Evolutionary conservation across 2,329 filamentous ascomycete species (phyloP).

Genomic region (Nothopassalora personata): DNA sequence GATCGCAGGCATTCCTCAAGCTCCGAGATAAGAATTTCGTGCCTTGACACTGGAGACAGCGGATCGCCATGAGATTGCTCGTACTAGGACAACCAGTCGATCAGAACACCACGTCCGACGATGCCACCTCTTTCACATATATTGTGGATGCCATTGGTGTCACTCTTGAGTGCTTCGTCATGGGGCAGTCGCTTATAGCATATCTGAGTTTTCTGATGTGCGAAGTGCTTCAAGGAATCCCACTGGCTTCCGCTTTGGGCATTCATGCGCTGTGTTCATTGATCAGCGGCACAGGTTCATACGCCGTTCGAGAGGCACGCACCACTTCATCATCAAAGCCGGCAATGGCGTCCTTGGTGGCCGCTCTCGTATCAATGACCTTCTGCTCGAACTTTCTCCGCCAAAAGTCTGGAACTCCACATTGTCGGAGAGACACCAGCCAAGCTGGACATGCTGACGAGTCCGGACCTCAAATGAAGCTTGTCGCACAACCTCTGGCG

Average conservation of each 20-base stretch:
- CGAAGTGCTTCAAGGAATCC: slow-evolving; percentile 46
- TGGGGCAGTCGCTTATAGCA: slow-evolving; percentile 27
- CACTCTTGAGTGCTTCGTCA: slow-evolving; percentile 13
- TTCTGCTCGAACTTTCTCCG: slow-evolving; percentile 27
- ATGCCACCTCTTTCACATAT: slow-evolving; percentile 49
- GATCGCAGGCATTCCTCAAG: slow-evolving; percentile 23
- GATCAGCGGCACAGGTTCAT: not conserved
- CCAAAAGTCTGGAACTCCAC: slow-evolving; percentile 30
- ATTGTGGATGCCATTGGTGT: slow-evolving; percentile 33
- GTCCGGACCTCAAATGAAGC: slow-evolving; percentile 43
- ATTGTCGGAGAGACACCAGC: slow-evolving; percentile 37
- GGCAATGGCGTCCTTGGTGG: slow-evolving; percentile 9
- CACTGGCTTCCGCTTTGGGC: slow-evolving; percentile 54
- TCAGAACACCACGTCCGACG: slow-evolving; percentile 50
- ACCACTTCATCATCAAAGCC: slow-evolving; percentile 47
- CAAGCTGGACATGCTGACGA: slow-evolving; percentile 50
- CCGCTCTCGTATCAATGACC: slow-evolving; percentile 21
- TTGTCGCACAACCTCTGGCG: slow-evolving; percentile 40
- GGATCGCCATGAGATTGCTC: slow-evolving; percentile 43
- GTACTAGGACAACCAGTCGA: slow-evolving; percentile 43
- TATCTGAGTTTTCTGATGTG: slow-evolving; percentile 34
- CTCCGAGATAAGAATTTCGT: slow-evolving; percentile 43
- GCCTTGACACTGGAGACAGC: slow-evolving; percentile 40
- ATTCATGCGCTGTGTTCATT: slow-evolving; percentile 34
- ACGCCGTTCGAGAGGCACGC: not conserved